These are phyloP conservation scores for Backusella sp. DNA, from an alignment of 192 early-diverging fungal species.

Conservation along the genomic window DNA sequence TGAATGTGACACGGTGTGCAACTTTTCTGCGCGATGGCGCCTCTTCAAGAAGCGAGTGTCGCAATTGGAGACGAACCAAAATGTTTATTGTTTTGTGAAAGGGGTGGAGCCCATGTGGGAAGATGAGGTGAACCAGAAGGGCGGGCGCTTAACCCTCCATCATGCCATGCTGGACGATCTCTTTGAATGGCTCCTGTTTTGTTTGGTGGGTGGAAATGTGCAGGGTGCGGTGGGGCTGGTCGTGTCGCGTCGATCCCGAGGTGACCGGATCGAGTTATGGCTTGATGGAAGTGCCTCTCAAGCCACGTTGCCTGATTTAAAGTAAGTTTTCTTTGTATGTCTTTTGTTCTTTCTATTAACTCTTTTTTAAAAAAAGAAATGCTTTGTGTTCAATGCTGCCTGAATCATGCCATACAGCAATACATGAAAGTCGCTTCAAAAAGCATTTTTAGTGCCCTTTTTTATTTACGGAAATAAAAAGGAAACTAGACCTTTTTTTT, in stretches of 20 bases:
- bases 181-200: constrained; percentile 44
- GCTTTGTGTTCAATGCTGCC: constrained; percentile 3
- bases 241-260: constrained; percentile 33
- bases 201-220: constrained; percentile 46
- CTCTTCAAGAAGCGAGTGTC: constrained; percentile 35
- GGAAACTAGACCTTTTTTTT: background rate
- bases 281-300: constrained; percentile 31
- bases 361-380: background rate
- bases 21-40: constrained; percentile 49
- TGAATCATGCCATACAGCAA: background rate
- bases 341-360: background rate
- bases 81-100: constrained; percentile 64
- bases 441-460: constrained; percentile 23
- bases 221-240: constrained; percentile 31
- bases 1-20: constrained; percentile 43
- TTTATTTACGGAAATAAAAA: no score
- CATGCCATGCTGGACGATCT: constrained; percentile 37
- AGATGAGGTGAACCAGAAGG: constrained; percentile 70
- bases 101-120: constrained; percentile 82
- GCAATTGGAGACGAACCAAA: constrained; percentile 60
- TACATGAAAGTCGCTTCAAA: constrained; percentile 15
- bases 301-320: constrained; percentile 27
- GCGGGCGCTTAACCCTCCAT: constrained; percentile 51
- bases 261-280: constrained; percentile 55
- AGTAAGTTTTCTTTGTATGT: constrained; percentile 12